A percentile compares a stretch with the other conserved stretches of the same genome.
phyloP scores from a whole-genome alignment of 2,329 filamentous ascomycete species.

The Graphium sp. region DNA sequence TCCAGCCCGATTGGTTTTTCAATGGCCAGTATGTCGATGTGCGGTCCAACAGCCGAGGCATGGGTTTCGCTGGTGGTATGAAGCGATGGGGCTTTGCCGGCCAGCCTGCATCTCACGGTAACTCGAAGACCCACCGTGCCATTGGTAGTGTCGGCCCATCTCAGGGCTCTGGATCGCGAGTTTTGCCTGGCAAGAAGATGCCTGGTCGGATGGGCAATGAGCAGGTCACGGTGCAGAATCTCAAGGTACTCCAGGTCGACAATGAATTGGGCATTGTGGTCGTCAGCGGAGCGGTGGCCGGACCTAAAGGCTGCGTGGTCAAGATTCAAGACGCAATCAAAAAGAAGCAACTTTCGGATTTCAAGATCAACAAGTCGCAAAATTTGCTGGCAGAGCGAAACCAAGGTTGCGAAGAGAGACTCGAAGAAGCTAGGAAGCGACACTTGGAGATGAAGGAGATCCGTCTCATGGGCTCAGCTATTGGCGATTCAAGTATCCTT shows the following conservation, averaged over 20 bases:
- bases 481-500: too few relatives aligned
- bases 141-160: conserved; percentile 81
- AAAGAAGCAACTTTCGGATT: conserved; percentile 35
- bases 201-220: conserved; percentile 87
- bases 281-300: conserved; percentile 72
- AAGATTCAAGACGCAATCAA: conserved; percentile 82
- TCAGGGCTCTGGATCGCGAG: conserved; percentile 83
- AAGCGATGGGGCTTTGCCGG: conserved; percentile 84
- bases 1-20: conserved; percentile 82
- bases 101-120: conserved; percentile 86
- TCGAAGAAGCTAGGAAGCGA: conserved; percentile 28
- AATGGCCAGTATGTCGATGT: conserved; percentile 85
- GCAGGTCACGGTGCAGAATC: conserved; percentile 76
- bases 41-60: conserved; percentile 61
- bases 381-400: conserved; percentile 28
- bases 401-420: conserved; percentile 22
- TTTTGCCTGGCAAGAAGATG: conserved; percentile 96
- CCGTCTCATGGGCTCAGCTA: too few relatives aligned
- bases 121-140: conserved; percentile 82
- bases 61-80: conserved; percentile 95
- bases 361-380: conserved; percentile 8
- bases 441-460: conserved; percentile 38
- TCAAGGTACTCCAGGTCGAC: conserved; percentile 79
- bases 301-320: conserved; percentile 74
- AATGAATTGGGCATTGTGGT: conserved; percentile 74